Evolutionary conservation across 345 rosid species (phyloP), one percentile per base, ranked within the genome.

Genomic region (Sonneratia caseolaris): DNA sequence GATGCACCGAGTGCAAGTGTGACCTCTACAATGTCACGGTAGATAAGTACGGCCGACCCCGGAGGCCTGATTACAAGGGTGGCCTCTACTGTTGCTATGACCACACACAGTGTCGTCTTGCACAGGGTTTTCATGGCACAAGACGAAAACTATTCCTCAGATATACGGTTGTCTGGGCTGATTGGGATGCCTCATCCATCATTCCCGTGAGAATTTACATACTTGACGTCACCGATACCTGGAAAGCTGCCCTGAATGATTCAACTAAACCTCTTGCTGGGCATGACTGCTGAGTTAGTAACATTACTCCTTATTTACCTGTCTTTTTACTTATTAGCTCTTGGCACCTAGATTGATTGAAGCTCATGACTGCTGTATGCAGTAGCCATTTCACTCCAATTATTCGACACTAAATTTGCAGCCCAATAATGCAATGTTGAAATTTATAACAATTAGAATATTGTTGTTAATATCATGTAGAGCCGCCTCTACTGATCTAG

Each of bases 1-100:
- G 98, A 51, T 93, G 98, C 79, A 89, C 81, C 0, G 98, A 93
- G 42, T 93, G 98, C 69, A 68, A 73, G 57, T 88, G 97, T 79
- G 80, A 88, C 78, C 81, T 94, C 8, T 94, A 91, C 72, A 91
- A 91, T 69, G 76, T 89, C 21, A 89, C 97, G 3, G 69, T 66
- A 37, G 95, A 86, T 71, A 81, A 77, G 78, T 68, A 70, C 8
- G 92, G 87, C 38, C 76, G 79, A 56, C 81, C 80, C 59, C 2
- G 89, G 73, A 83, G 70, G 40, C 89, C 96, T 8, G 84, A 62
- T 12, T 93, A 93, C 66, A 72, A 47, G 74, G 98, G 97, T 45
- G 98, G 98, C 64, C 70, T 91, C 10, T 0, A 2, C 11, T 91
- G 97, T 61, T 94, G 98, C 83, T 82, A 83, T 12, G 95, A 91